These are phyloP conservation scores for Colletotrichum lentis DNA, from an alignment of 2,329 filamentous ascomycete species.

Conservation along the genomic window DNA sequence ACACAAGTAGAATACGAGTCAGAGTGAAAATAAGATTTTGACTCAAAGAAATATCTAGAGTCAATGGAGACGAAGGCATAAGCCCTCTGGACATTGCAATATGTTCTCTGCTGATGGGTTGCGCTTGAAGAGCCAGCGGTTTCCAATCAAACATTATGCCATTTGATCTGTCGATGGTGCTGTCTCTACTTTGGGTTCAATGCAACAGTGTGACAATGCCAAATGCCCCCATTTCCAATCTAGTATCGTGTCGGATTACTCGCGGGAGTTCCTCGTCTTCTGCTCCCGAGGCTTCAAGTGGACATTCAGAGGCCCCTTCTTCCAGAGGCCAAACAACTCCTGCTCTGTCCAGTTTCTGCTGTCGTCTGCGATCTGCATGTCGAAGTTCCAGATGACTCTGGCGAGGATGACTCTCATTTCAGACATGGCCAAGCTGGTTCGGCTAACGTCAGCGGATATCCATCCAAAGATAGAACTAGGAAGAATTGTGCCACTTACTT, in stretches of 20 bases:
- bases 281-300: slow-evolving; percentile 11
- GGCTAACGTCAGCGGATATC: neutral
- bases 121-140: no score
- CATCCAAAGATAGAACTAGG: no score
- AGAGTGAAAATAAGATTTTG: no score
- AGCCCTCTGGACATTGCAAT: no score
- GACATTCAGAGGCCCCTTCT: slow-evolving; percentile 33
- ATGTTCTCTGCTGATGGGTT: no score
- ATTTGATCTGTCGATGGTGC: neutral
- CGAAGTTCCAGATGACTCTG: slow-evolving; percentile 57
- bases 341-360: slow-evolving; percentile 49
- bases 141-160: neutral
- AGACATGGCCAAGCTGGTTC: slow-evolving; percentile 51
- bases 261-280: neutral
- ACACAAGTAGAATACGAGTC: no score
- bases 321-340: slow-evolving; percentile 18
- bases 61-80: no score
- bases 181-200: neutral
- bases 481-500: slow-evolving; percentile 48
- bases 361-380: slow-evolving; percentile 50
- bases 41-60: no score
- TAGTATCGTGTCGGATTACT: no score
- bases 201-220: no score
- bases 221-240: no score
- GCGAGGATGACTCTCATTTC: slow-evolving; percentile 60